Percentiles rank a stretch among this genome's conserved stretches.
Evolutionary conservation across 164 flowering plant genomes (phyloP).

Genomic region (Vitis riparia): DNA sequence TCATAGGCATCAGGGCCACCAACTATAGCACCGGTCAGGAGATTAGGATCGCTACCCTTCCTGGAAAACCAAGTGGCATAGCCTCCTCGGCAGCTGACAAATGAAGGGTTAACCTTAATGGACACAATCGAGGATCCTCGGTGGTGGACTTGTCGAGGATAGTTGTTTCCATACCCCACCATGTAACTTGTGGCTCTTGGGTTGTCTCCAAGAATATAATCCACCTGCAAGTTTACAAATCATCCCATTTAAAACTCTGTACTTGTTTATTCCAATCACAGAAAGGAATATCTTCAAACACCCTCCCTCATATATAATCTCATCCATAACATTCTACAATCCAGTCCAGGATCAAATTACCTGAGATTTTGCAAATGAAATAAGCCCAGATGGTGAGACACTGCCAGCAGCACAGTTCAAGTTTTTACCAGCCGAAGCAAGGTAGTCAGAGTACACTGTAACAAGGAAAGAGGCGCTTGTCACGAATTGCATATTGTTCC

Average conservation of each 20-base stretch:
- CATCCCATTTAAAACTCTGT: too few relatives aligned
- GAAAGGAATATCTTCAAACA: too few relatives aligned
- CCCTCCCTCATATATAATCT: not conserved
- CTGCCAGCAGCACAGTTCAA: conserved; percentile 54
- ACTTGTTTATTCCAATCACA: too few relatives aligned
- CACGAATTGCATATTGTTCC: conserved; percentile 97
- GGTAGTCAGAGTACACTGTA: conserved; percentile 85
- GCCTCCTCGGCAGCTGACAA: conserved; percentile 86
- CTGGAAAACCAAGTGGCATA: conserved; percentile 81
- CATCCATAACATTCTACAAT: not conserved
- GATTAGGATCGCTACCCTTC: conserved; percentile 81
- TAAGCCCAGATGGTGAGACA: conserved; percentile 58
- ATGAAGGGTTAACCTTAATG: conserved; percentile 54
- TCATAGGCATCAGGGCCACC: conserved; percentile 98
- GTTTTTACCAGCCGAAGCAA: conserved; percentile 52
- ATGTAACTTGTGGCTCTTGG: conserved; percentile 96
- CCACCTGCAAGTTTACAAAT: conserved; percentile 46
- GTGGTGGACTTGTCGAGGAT: conserved; percentile 83
- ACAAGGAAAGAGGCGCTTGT: conserved; percentile 78
- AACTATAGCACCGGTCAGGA: conserved; percentile 82
- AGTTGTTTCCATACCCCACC: conserved; percentile 95
- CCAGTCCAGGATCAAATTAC: conserved; percentile 19
- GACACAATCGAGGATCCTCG: conserved; percentile 86
- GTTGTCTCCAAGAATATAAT: conserved; percentile 95
- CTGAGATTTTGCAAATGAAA: conserved; percentile 80